Percentiles rank a stretch among this genome's conserved stretches.
Conservation (phyloP, 1,284 basidiomycete genomes). For the Filobasidium uniguttulatum region DNA sequence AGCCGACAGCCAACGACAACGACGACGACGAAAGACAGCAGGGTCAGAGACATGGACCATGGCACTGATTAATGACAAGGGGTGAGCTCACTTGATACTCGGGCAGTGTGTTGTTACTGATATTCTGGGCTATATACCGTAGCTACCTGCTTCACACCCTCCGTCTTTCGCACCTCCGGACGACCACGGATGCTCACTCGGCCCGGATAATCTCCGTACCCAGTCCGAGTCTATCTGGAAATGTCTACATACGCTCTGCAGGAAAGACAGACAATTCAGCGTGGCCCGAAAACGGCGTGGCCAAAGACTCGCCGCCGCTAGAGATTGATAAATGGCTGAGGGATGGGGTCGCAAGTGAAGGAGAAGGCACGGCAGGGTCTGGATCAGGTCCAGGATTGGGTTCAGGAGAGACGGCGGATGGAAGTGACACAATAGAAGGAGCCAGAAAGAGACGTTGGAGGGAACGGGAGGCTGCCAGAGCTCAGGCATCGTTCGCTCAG, state of each 20-base stretch:
- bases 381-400: too few species aligned
- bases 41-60: too few species aligned
- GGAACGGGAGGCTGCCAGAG: background rate
- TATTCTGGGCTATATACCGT: slow-evolving; percentile 10
- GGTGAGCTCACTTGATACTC: slow-evolving; percentile 18
- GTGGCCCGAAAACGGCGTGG: slow-evolving; percentile 66
- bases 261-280: slow-evolving; percentile 59
- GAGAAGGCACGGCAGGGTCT: too few species aligned
- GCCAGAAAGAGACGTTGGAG: background rate
- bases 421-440: background rate
- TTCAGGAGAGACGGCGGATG: slow-evolving; percentile 6
- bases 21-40: too few species aligned
- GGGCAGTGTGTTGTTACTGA: too few species aligned
- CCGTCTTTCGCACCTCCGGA: slow-evolving; percentile 71
- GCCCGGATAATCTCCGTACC: slow-evolving; percentile 61
- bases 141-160: slow-evolving; percentile 77
- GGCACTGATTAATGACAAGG: slow-evolving; percentile 33
- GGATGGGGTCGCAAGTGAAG: slow-evolving; percentile 8
- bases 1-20: too few species aligned
- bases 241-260: slow-evolving; percentile 65
- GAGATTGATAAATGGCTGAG: slow-evolving; percentile 38
- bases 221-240: slow-evolving; percentile 46
- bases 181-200: slow-evolving; percentile 70
- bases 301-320: slow-evolving; percentile 38
- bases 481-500: too few species aligned